Evolutionary conservation across 129 eudicot genomes (phyloP).

Genomic region (Tagetes patula): DNA sequence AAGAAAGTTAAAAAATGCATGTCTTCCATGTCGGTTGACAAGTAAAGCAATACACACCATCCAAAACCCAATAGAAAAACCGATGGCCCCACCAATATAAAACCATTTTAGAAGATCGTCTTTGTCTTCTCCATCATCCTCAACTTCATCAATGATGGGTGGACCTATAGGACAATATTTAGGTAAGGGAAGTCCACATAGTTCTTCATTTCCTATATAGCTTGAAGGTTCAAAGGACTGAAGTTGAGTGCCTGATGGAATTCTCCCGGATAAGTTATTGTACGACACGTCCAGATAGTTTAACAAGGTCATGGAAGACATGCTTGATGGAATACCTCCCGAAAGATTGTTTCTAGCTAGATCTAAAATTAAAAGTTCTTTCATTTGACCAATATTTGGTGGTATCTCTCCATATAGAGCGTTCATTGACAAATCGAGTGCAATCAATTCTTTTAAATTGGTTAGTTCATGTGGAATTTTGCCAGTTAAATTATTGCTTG

Average conservation of each 20-base stretch:
- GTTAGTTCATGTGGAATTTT: not conserved
- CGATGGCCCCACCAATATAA: conserved; percentile 11
- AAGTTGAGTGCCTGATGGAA: conserved; percentile 25
- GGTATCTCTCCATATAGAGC: not conserved
- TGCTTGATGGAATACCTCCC: conserved; percentile 36
- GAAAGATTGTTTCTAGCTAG: conserved; percentile 36
- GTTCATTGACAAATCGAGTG: conserved; percentile 30
- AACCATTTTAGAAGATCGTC: conserved; percentile 10
- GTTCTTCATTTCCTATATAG: not conserved
- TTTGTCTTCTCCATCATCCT: not conserved
- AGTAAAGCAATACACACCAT: conserved; percentile 5
- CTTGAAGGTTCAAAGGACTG: conserved; percentile 16
- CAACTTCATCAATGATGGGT: not conserved
- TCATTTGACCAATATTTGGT: conserved; percentile 22
- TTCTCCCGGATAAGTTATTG: not conserved
- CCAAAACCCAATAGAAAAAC: conserved; percentile 25
- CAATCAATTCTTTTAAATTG: not conserved
- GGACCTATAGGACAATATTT: not conserved
- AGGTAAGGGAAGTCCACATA: conserved; percentile 15
- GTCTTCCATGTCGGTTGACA: conserved; percentile 2
- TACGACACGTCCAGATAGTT: not conserved
- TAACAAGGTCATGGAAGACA: conserved; percentile 14
- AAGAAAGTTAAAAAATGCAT: not conserved
- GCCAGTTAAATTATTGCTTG: not conserved
- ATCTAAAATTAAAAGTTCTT: conserved; percentile 20